Evolutionary conservation across 2,329 filamentous ascomycete species (phyloP).

Genomic region (Zymoseptoria pseudotritici): DNA sequence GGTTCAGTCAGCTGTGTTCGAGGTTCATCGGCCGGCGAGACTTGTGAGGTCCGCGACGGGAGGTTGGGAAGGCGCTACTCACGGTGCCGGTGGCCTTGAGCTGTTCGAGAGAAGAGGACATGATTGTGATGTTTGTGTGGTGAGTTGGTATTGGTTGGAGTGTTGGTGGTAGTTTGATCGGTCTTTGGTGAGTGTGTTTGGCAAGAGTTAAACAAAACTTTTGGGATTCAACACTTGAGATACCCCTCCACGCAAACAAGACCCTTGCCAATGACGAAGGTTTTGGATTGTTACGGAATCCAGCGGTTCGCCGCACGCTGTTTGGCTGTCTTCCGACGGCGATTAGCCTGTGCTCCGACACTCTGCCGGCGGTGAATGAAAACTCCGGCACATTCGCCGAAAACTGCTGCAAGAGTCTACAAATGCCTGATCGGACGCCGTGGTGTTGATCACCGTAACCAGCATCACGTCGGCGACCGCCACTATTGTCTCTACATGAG

Average conservation of each 20-base stretch:
- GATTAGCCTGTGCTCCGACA: neutral
- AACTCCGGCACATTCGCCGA: neutral
- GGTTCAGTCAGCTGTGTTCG: constrained; percentile 11
- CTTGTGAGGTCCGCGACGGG: neutral
- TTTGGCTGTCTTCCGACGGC: neutral
- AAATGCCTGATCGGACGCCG: neutral
- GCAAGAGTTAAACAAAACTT: neutral
- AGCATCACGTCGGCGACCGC: neutral
- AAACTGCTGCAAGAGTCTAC: neutral
- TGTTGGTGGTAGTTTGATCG: constrained; percentile 1
- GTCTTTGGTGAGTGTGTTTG: constrained; percentile 2
- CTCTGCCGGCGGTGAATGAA: neutral
- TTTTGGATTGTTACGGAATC: neutral
- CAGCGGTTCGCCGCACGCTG: neutral
- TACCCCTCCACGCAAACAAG: neutral
- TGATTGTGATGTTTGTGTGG: constrained; percentile 33
- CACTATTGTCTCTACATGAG: neutral
- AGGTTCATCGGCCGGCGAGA: constrained; percentile 13
- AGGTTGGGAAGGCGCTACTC: constrained; percentile 39
- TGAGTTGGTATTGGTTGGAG: neutral
- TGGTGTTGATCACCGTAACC: neutral
- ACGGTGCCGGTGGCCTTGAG: constrained; percentile 96
- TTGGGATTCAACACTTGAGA: neutral
- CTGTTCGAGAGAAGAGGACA: constrained; percentile 90
- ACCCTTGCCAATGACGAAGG: neutral